A percentile compares a stretch with the other conserved stretches of the same genome.
Conservation (phyloP, 345 rosid genomes). For the Citrus medica region DNA sequence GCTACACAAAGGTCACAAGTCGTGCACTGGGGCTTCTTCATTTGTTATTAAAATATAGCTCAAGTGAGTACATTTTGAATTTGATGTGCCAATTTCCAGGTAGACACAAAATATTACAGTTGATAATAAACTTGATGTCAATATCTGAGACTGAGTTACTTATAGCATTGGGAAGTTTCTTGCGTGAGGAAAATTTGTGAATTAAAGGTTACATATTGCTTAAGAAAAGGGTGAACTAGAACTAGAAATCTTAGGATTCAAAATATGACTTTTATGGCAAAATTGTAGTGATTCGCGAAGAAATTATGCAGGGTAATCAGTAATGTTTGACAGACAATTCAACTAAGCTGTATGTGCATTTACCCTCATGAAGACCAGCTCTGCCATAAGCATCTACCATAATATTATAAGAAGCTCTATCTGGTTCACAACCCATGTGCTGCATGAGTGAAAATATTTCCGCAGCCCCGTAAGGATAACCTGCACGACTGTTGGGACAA, state of each 20-base stretch:
- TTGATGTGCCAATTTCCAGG: too few species aligned
- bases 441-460: conserved; percentile 93
- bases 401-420: conserved; percentile 87
- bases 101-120: too few species aligned
- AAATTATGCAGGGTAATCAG: not conserved
- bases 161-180: not conserved
- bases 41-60: too few species aligned
- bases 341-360: not conserved
- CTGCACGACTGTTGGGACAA: conserved; percentile 66
- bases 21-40: too few species aligned
- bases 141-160: too few species aligned
- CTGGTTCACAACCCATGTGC: conserved; percentile 94
- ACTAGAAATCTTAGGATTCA: not conserved
- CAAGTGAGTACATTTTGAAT: too few species aligned
- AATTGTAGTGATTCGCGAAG: not conserved
- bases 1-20: too few species aligned
- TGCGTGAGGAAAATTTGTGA: not conserved
- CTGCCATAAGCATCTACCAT: conserved; percentile 95
- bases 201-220: too few species aligned
- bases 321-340: not conserved
- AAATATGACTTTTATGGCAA: not conserved
- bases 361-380: conserved; percentile 81
- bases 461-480: conserved; percentile 88
- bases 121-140: too few species aligned
- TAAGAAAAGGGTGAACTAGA: not conserved